phyloP scores from a whole-genome alignment of 1,139 yeast species.

The Pneumocystis murina region DNA sequence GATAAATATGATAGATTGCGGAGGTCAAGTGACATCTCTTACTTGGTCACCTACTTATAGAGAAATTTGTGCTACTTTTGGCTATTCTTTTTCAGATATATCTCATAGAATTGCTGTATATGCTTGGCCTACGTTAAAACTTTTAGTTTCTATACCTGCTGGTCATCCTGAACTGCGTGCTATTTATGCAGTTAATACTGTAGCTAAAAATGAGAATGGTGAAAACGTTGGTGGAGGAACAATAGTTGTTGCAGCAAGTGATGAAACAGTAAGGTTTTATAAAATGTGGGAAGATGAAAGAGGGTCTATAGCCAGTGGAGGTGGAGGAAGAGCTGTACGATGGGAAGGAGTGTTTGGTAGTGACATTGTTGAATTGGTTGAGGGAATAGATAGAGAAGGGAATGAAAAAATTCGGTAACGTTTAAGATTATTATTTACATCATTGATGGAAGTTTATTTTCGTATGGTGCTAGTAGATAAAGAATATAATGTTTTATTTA shows the following conservation, averaged over 20 bases:
- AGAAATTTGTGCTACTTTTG: conserved; percentile 66
- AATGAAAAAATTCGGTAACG: conserved; percentile 14
- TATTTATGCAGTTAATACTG: conserved; percentile 51
- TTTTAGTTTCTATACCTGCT: conserved; percentile 36
- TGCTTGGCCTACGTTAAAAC: conserved; percentile 48
- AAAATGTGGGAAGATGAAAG: conserved; percentile 40
- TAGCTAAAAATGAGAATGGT: conserved; percentile 33
- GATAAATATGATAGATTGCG: conserved; percentile 39
- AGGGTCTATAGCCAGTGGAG: conserved; percentile 5
- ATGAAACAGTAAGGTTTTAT: conserved; percentile 60
- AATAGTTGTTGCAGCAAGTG: conserved; percentile 62
- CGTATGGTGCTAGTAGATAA: not conserved
- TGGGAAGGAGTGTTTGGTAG: conserved; percentile 35
- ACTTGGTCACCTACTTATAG: conserved; percentile 54
- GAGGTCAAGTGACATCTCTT: conserved; percentile 64
- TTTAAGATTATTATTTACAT: not conserved
- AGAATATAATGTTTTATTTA: not conserved
- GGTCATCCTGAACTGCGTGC: conserved; percentile 41
- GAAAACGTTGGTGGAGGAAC: conserved; percentile 10
- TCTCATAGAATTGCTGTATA: conserved; percentile 41
- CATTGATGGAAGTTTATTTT: not conserved
- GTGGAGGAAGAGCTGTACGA: conserved; percentile 13
- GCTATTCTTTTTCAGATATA: conserved; percentile 44
- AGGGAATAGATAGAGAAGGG: conserved; percentile 28
- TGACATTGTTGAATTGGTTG: conserved; percentile 37